These are phyloP conservation scores for Mycena metata DNA, from an alignment of 768 basidiomycete genomes.

Conservation along the genomic window DNA sequence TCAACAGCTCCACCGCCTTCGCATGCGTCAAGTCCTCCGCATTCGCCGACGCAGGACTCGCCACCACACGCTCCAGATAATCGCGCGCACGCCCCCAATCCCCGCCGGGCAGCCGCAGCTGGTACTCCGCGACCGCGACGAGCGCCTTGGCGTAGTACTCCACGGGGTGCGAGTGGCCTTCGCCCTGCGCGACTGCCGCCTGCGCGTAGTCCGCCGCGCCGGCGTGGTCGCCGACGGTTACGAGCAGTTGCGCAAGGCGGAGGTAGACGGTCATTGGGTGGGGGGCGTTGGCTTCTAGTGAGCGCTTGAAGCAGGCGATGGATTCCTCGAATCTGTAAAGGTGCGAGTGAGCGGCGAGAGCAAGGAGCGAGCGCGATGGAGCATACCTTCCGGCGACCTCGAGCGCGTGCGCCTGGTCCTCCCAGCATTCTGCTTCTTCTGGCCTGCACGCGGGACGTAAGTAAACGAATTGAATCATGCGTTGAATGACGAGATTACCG, in stretches of 20 bases:
- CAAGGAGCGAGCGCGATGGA: too few species aligned
- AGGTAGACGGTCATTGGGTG: conserved; percentile 62
- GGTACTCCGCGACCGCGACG: conserved; percentile 71
- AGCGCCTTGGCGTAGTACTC: conserved; percentile 70
- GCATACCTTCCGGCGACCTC: conserved; percentile 74
- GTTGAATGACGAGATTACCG: conserved; percentile 59
- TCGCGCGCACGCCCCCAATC: conserved; percentile 64
- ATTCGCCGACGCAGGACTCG: background rate
- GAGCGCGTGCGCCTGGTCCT: conserved; percentile 78
- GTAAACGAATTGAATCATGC: background rate
- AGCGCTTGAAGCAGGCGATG: conserved; percentile 31
- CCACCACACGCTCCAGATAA: conserved; percentile 52
- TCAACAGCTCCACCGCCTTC: conserved; percentile 65
- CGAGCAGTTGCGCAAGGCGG: conserved; percentile 65
- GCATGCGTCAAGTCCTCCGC: conserved; percentile 50
- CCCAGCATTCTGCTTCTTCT: conserved; percentile 84
- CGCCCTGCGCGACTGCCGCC: conserved; percentile 54
- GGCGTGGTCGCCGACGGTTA: conserved; percentile 58
- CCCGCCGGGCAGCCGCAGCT: conserved; percentile 62
- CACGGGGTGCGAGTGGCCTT: conserved; percentile 53
- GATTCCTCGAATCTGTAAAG: conserved; percentile 22
- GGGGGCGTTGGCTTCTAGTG: conserved; percentile 50
- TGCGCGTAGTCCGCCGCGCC: conserved; percentile 69
- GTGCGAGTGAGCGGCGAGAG: background rate
- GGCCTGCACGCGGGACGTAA: conserved; percentile 57